Evolutionary conservation across 805 yeast genomes (phyloP).

Genomic region (Candida manassasensis): DNA sequence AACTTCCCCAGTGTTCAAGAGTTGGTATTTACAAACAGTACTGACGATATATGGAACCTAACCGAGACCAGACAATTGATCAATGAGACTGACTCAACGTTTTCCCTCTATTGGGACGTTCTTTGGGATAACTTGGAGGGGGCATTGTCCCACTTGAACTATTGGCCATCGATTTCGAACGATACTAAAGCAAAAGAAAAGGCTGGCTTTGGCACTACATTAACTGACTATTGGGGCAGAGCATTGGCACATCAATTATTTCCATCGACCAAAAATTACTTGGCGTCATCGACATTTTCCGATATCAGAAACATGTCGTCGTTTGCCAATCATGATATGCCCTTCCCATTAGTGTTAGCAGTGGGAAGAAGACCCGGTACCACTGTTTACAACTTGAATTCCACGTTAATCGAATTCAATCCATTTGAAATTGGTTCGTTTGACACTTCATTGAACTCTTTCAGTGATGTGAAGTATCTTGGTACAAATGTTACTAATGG

Average conservation of each 20-base stretch:
- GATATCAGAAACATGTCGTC: slow-evolving; percentile 23
- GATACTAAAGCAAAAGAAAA: slow-evolving; percentile 9
- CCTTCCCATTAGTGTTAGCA: slow-evolving; percentile 36
- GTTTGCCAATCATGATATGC: slow-evolving; percentile 35
- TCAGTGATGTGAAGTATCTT: slow-evolving; percentile 33
- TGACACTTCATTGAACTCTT: slow-evolving; percentile 35
- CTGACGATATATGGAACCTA: slow-evolving; percentile 32
- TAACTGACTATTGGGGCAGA: slow-evolving; percentile 81
- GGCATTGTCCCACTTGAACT: slow-evolving; percentile 25
- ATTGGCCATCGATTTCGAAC: slow-evolving; percentile 24
- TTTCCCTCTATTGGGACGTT: slow-evolving; percentile 9
- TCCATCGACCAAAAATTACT: slow-evolving; percentile 19
- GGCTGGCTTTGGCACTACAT: slow-evolving; percentile 65
- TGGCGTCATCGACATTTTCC: slow-evolving; percentile 26
- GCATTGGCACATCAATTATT: slow-evolving; percentile 67
- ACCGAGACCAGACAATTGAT: slow-evolving; percentile 25
- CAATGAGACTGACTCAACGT: slow-evolving; percentile 13
- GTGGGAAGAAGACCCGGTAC: slow-evolving; percentile 34
- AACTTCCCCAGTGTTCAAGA: slow-evolving; percentile 69
- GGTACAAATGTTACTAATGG: slow-evolving; percentile 35
- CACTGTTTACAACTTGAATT: slow-evolving; percentile 25
- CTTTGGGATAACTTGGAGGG: slow-evolving; percentile 19
- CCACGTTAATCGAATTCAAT: slow-evolving; percentile 37
- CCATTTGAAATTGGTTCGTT: slow-evolving; percentile 41
- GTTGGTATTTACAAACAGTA: slow-evolving; percentile 33